Conservation (phyloP, 2,329 filamentous ascomycete species). For the Diplodia sapinea region DNA sequence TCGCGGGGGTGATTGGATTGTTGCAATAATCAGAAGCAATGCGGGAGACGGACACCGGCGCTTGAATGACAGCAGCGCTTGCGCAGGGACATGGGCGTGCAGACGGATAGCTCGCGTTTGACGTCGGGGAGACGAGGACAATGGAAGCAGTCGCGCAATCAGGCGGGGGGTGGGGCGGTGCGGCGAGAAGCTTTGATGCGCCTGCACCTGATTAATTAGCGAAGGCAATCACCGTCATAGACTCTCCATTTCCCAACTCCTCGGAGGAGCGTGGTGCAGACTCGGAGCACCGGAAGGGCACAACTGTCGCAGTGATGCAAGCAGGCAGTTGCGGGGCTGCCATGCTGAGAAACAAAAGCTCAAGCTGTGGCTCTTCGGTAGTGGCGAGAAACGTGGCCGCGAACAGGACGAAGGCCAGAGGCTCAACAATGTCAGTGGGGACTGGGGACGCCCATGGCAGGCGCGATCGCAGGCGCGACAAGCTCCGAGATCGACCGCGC, state of each 20-base stretch:
- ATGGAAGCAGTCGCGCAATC: background rate
- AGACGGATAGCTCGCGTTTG: conserved; percentile 11
- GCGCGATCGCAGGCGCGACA: background rate
- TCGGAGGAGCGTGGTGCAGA: too few relatives aligned
- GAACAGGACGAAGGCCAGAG: too few relatives aligned
- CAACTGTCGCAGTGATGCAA: too few relatives aligned
- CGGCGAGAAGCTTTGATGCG: conserved; percentile 8
- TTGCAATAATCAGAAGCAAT: conserved; percentile 1
- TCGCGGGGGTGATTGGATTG: background rate
- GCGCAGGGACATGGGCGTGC: background rate
- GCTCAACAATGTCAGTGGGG: too few relatives aligned
- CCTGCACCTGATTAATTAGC: conserved; percentile 14
- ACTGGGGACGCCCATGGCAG: background rate
- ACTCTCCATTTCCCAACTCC: background rate
- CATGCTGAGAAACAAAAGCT: background rate
- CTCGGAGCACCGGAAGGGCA: too few relatives aligned
- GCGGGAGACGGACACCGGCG: conserved; percentile 3
- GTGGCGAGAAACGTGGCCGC: conserved; percentile 3
- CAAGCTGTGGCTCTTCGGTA: background rate
- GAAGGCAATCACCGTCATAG: conserved; percentile 27
- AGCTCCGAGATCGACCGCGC: background rate
- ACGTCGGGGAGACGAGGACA: background rate
- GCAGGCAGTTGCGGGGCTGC: too few relatives aligned
- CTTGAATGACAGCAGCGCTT: background rate
- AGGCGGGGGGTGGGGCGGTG: background rate